Evolutionary conservation across 495 filamentous ascomycete species (phyloP).

Genomic region (Aspergillus nanangensis): DNA sequence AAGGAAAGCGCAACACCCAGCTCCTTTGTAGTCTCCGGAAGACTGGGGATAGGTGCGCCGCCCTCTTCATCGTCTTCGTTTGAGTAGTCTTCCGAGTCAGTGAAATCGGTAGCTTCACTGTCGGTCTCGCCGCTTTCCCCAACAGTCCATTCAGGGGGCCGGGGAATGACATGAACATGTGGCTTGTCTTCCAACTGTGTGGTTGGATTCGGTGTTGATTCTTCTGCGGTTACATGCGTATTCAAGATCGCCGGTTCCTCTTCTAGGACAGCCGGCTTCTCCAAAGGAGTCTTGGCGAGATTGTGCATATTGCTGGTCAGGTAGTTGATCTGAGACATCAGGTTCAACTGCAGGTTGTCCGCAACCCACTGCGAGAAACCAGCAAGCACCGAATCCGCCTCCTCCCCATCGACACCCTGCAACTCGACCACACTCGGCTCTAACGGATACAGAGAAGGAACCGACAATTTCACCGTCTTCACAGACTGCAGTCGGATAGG

Average conservation of each 20-base stretch:
- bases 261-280: constrained; percentile 17
- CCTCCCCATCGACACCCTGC: constrained; percentile 55
- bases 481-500: constrained; percentile 59
- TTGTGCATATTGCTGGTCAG: constrained; percentile 68
- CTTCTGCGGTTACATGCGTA: constrained; percentile 8
- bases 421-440: constrained; percentile 64
- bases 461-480: constrained; percentile 61
- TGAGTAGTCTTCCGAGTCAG: constrained; percentile 38
- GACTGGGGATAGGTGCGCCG: constrained; percentile 30
- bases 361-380: constrained; percentile 58
- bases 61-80: constrained; percentile 47
- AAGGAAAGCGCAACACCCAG: constrained; percentile 77
- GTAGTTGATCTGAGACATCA: constrained; percentile 76
- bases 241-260: constrained; percentile 15
- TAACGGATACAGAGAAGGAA: constrained; percentile 71
- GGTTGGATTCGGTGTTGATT: constrained; percentile 1
- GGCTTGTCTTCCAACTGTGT: constrained; percentile 40
- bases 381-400: constrained; percentile 56
- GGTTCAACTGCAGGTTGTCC: constrained; percentile 53
- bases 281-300: constrained; percentile 52
- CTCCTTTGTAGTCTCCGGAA: constrained; percentile 33
- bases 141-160: constrained; percentile 76
- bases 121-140: constrained; percentile 34
- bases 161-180: constrained; percentile 72
- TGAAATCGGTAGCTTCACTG: constrained; percentile 29